A percentile compares a stretch with the other conserved stretches of the same genome.
These are phyloP conservation scores for Naganishia onofrii DNA, from an alignment of 768 basidiomycete species.

Conservation along the genomic window DNA sequence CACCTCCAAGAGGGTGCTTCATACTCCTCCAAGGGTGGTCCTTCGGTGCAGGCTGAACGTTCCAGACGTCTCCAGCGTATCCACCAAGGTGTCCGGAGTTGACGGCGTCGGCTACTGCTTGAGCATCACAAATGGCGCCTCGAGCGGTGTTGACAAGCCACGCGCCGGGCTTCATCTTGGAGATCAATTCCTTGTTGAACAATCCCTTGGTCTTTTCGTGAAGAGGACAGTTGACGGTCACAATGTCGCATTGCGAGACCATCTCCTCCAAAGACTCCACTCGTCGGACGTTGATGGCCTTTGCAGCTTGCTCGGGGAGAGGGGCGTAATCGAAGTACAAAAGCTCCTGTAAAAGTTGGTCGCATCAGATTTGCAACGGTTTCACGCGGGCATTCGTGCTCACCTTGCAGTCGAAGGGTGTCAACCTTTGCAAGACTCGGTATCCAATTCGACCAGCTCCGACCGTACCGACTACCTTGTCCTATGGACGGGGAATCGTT, in stretches of 20 bases:
- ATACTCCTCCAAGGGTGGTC: conserved; percentile 82
- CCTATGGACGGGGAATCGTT: not conserved
- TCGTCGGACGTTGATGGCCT: conserved; percentile 61
- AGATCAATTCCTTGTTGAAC: conserved; percentile 74
- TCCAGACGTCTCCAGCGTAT: conserved; percentile 44
- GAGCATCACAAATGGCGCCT: conserved; percentile 83
- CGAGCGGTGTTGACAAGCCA: conserved; percentile 93
- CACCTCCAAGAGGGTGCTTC: conserved; percentile 76
- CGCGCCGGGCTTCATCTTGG: conserved; percentile 85
- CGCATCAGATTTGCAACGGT: not conserved
- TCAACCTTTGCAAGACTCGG: conserved; percentile 62
- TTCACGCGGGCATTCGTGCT: not conserved
- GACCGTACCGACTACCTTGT: conserved; percentile 85
- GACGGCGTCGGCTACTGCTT: conserved; percentile 73
- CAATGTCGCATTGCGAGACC: conserved; percentile 48
- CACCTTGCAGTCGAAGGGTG: conserved; percentile 75
- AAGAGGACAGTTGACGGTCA: conserved; percentile 42
- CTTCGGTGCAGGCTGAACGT: conserved; percentile 64
- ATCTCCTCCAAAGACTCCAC: conserved; percentile 76
- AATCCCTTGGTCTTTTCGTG: conserved; percentile 60
- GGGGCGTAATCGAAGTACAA: conserved; percentile 83
- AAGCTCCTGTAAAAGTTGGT: conserved; percentile 59
- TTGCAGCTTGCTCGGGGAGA: conserved; percentile 63
- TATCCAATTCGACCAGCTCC: conserved; percentile 77
- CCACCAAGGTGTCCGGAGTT: conserved; percentile 72